These are phyloP conservation scores for Dimargaris xerosporica DNA, from an alignment of 192 early-diverging fungal genomes.

Conservation along the genomic window DNA sequence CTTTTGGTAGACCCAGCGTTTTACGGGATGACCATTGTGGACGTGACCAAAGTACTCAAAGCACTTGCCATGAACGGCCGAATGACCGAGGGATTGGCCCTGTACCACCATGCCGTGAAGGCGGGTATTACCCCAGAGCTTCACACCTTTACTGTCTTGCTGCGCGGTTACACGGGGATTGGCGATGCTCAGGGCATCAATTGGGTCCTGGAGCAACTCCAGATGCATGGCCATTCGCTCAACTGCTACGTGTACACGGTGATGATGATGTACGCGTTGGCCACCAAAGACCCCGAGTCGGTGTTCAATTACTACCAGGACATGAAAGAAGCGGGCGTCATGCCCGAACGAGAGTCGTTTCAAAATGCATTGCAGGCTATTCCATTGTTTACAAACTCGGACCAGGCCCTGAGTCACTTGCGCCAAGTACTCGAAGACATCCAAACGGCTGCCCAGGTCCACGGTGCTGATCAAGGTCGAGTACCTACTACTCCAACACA, in stretches of 20 bases:
- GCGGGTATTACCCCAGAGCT: not conserved
- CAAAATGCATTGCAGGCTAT: not conserved
- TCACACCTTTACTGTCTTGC: not conserved
- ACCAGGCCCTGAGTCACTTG: not conserved
- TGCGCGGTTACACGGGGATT: not conserved
- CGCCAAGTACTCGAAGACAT: not conserved
- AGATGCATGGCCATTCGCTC: not conserved
- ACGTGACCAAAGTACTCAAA: not conserved
- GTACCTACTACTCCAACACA: not conserved
- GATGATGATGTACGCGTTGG: not conserved
- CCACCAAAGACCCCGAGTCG: not conserved
- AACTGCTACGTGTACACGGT: not conserved
- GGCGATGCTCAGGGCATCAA: not conserved
- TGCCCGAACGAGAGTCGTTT: not conserved
- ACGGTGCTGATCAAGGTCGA: no score
- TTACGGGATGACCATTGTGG: not conserved
- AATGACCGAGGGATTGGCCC: not conserved
- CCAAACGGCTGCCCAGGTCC: no score
- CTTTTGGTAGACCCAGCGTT: not conserved
- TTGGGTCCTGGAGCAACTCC: not conserved
- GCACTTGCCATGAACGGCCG: not conserved
- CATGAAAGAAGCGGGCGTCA: not conserved
- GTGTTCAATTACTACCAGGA: slow-evolving; percentile 6
- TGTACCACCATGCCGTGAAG: not conserved
- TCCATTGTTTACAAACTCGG: not conserved